phyloP scores from a whole-genome alignment of 148 eudicot species.

The Rhododendron simsii region DNA sequence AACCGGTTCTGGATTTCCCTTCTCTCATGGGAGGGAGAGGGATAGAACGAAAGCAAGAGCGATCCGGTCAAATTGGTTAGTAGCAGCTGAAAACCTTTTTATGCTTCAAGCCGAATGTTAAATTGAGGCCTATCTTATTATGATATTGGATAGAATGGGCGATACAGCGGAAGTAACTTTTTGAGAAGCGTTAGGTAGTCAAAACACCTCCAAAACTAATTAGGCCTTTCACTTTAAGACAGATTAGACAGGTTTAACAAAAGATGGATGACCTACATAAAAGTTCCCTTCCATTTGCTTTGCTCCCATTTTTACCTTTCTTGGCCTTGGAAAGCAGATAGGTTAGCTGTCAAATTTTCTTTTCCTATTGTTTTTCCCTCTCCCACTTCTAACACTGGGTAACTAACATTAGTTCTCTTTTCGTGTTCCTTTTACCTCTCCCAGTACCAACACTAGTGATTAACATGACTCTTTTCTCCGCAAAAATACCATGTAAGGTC shows the following conservation, averaged over 20 bases:
- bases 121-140: background rate
- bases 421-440: background rate
- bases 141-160: background rate
- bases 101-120: no score
- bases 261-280: background rate
- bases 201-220: background rate
- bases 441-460: background rate
- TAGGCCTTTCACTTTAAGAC: background rate
- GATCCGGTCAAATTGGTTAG: no score
- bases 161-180: background rate
- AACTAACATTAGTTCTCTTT: background rate
- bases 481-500: background rate
- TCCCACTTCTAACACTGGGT: background rate
- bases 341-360: background rate
- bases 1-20: no score
- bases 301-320: background rate
- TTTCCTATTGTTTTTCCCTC: background rate
- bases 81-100: no score
- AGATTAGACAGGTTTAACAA: background rate
- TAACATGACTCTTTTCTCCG: background rate
- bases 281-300: background rate
- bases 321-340: background rate
- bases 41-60: no score
- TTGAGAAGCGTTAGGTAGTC: background rate
- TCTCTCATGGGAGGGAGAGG: no score